Evolutionary conservation across 345 rosid species (phyloP).

Genomic region (Eucalyptus paniculata): DNA sequence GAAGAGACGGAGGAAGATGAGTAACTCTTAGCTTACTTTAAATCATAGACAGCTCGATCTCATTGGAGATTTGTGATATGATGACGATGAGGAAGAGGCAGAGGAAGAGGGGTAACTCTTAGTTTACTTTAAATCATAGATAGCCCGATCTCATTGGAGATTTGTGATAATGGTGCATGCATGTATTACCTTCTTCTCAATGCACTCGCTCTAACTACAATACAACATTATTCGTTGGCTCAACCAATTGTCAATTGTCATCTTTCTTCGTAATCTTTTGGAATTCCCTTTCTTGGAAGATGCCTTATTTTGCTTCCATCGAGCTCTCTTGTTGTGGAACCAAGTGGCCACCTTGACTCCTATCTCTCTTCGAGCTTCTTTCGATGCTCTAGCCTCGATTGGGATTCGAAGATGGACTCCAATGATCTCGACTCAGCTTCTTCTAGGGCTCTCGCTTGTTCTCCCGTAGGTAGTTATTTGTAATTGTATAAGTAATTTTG

Average conservation of each 20-base stretch:
- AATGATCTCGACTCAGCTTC: not conserved
- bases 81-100: too few species aligned
- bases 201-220: not conserved
- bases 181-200: not conserved
- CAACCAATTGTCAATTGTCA: fast-evolving
- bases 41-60: not conserved
- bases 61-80: not conserved
- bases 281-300: not conserved
- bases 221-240: not conserved
- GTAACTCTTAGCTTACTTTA: not conserved
- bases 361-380: not conserved
- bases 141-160: fast-evolving
- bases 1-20: not conserved
- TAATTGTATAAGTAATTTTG: not conserved
- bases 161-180: not conserved
- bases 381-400: not conserved
- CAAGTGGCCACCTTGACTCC: not conserved
- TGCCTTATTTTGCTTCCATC: not conserved
- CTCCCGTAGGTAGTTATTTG: not conserved
- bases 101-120: not conserved
- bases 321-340: not conserved
- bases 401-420: not conserved
- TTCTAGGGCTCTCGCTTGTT: not conserved
- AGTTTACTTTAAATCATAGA: not conserved
- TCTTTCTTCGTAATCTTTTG: not conserved